These are phyloP conservation scores for Amoebophrya sp. DNA, from an alignment of 169 alveolate genomes.

Conservation along the genomic window DNA sequence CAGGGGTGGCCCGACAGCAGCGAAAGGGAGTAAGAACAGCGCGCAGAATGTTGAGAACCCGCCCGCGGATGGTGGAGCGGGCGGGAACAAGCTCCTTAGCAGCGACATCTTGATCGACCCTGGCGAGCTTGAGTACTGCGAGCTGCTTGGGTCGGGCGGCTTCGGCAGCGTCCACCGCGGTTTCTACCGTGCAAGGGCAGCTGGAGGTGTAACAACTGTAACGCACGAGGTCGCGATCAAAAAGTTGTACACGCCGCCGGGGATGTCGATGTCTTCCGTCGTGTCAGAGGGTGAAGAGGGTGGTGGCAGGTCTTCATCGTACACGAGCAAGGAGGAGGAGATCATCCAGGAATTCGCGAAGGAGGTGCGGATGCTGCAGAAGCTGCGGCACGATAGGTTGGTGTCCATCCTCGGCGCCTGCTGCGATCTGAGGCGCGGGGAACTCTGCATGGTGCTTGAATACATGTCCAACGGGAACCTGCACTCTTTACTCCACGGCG, in stretches of 20 bases:
- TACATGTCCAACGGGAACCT: slow-evolving; percentile 16
- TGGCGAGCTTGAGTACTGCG: not conserved
- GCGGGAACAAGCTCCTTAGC: no score
- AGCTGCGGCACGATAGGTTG: not conserved
- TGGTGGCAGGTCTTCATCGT: no score
- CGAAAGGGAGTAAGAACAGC: no score
- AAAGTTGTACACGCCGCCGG: not conserved
- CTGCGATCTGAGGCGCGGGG: not conserved
- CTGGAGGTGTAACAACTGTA: no score
- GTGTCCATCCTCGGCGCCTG: slow-evolving; percentile 10
- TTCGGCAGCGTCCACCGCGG: slow-evolving; percentile 12
- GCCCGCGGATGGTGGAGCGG: no score
- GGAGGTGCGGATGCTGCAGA: slow-evolving; percentile 7
- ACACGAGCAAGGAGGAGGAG: not conserved
- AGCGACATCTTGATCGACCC: not conserved
- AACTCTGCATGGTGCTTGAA: slow-evolving; percentile 3
- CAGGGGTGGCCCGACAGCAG: no score
- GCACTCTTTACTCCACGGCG: not conserved
- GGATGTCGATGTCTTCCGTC: not conserved
- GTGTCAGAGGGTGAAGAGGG: no score
- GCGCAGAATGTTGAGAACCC: no score
- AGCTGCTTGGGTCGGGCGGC: slow-evolving; percentile 8
- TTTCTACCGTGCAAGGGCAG: not conserved
- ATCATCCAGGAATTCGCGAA: not conserved
- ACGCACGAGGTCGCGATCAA: slow-evolving; percentile 10